phyloP scores from a whole-genome alignment of 768 basidiomycete species.

The Boletus eberwhitei region DNA sequence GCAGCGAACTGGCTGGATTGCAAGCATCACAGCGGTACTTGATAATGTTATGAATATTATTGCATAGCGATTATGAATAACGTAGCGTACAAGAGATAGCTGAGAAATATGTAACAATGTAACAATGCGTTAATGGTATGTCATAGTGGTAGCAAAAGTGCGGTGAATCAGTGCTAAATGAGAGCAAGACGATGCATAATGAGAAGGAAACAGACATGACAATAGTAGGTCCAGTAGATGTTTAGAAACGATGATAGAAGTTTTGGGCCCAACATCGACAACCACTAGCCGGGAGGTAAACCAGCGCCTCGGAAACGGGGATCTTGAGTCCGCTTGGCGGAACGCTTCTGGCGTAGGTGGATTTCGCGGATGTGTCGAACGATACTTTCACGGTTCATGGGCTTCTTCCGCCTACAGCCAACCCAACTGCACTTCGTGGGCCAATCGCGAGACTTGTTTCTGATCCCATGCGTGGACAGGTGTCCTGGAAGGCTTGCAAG shows the following conservation, averaged over 20 bases:
- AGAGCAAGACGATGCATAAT: not conserved
- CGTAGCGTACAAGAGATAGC: too few relatives aligned
- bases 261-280: not conserved
- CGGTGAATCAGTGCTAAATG: not conserved
- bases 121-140: too few relatives aligned
- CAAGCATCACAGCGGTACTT: too few relatives aligned
- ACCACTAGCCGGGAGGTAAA: not conserved
- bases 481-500: slow-evolving; percentile 2
- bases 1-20: not conserved
- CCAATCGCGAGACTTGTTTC: not conserved
- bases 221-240: not conserved
- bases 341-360: slow-evolving; percentile 11
- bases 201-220: not conserved
- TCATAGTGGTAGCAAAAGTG: not conserved
- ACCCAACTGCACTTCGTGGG: slow-evolving; percentile 9
- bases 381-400: slow-evolving; percentile 22
- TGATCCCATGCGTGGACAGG: slow-evolving; percentile 16
- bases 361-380: slow-evolving; percentile 15
- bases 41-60: not conserved
- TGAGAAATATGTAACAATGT: not conserved
- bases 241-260: not conserved
- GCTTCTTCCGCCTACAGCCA: not conserved
- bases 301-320: not conserved
- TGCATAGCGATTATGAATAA: too few relatives aligned
- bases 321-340: not conserved